Percentiles rank a stretch among this genome's conserved stretches.
phyloP scores from a whole-genome alignment of 2,329 filamentous ascomycete genomes.

The Ophiognomonia clavigignenti-juglandacearum region DNA sequence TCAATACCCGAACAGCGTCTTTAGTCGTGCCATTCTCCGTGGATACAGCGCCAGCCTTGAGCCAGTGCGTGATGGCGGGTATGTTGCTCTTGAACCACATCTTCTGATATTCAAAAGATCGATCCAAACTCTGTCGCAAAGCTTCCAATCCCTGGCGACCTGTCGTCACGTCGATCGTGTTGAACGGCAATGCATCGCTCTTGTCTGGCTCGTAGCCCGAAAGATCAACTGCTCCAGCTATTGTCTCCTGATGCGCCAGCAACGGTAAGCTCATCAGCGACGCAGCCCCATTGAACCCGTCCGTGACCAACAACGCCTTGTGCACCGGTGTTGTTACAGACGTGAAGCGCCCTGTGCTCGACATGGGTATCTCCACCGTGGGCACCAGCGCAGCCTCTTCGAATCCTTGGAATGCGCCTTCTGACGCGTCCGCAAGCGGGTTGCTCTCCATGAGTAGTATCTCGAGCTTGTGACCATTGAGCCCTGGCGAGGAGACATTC shows the following conservation, averaged over 20 bases:
- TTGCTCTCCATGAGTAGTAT: slow-evolving; percentile 52
- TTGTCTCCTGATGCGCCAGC: slow-evolving; percentile 33
- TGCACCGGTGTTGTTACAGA: slow-evolving; percentile 79
- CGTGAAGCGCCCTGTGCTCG: slow-evolving; percentile 58
- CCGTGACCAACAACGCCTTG: slow-evolving; percentile 67
- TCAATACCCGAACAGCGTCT: slow-evolving; percentile 59
- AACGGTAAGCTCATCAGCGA: slow-evolving; percentile 41
- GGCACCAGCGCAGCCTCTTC: slow-evolving; percentile 72
- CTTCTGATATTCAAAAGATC: slow-evolving; percentile 68
- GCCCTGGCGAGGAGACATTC: slow-evolving; percentile 55
- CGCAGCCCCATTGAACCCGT: slow-evolving; percentile 66
- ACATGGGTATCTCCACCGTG: slow-evolving; percentile 62
- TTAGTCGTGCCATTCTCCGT: slow-evolving; percentile 48
- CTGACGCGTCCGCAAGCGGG: slow-evolving; percentile 40
- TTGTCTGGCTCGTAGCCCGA: slow-evolving; percentile 35
- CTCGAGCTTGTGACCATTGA: slow-evolving; percentile 61
- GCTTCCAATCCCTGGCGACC: slow-evolving; percentile 59
- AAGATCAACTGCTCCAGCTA: slow-evolving; percentile 55
- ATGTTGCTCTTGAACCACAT: slow-evolving; percentile 71
- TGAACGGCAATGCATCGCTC: slow-evolving; percentile 37
- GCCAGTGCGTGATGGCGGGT: slow-evolving; percentile 60
- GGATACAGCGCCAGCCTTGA: slow-evolving; percentile 44
- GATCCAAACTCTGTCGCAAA: slow-evolving; percentile 64
- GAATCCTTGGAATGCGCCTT: slow-evolving; percentile 36
- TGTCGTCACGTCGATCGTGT: slow-evolving; percentile 57